phyloP scores from a whole-genome alignment of 495 filamentous ascomycete species.

The Evansstolkia leycettana region DNA sequence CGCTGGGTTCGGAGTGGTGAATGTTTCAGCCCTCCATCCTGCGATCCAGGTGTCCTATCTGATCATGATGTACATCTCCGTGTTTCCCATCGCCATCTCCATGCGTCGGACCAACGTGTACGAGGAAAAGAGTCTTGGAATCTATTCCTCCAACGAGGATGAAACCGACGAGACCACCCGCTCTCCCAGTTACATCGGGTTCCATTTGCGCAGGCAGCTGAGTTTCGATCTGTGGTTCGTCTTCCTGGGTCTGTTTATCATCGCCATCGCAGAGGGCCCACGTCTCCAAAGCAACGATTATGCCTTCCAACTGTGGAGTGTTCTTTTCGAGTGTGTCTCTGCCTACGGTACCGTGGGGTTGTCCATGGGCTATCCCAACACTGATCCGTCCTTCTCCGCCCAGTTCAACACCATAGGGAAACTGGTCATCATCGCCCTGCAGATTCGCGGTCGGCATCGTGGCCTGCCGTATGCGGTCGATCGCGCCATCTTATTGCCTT shows the following conservation, averaged over 20 bases:
- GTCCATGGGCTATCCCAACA: constrained; percentile 63
- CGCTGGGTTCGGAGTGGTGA: constrained; percentile 73
- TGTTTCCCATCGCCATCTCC: constrained; percentile 89
- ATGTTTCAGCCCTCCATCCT: constrained; percentile 66
- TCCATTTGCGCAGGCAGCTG: constrained; percentile 79
- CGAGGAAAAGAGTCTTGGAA: constrained; percentile 83
- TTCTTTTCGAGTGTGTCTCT: constrained; percentile 83
- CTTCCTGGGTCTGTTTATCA: constrained; percentile 77
- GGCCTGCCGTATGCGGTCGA: constrained; percentile 88
- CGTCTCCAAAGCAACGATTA: constrained; percentile 45
- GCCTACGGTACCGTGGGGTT: constrained; percentile 94
- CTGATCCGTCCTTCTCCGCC: constrained; percentile 66
- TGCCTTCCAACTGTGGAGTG: constrained; percentile 64
- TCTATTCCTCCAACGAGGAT: constrained; percentile 46
- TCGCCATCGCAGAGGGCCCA: constrained; percentile 68
- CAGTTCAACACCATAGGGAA: constrained; percentile 76
- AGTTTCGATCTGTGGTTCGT: constrained; percentile 95
- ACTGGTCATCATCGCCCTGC: constrained; percentile 86
- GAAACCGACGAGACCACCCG: constrained; percentile 26
- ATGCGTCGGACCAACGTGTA: constrained; percentile 92
- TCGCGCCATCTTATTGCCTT: constrained; percentile 74
- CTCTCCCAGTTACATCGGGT: constrained; percentile 69
- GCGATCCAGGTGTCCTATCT: constrained; percentile 90
- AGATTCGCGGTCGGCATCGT: constrained; percentile 83
- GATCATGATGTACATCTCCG: constrained; percentile 99